Evolutionary conservation across 768 basidiomycete genomes (phyloP).

Genomic region (Coprinopsis strossmayeri): DNA sequence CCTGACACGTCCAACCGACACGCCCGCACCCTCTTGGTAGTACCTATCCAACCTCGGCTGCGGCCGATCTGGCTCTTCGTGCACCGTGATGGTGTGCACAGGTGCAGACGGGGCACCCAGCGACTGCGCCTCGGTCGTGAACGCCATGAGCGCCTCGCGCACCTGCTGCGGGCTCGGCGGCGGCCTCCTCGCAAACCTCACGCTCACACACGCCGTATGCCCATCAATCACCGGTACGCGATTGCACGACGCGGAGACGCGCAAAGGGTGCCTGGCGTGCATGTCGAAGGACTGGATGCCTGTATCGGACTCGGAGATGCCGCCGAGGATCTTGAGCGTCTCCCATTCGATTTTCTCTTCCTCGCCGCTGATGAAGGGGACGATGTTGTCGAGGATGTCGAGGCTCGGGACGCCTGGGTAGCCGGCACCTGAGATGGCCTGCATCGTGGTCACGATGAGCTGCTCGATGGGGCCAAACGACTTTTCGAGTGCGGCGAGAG

Average conservation of each 20-base stretch:
- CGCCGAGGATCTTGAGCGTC: constrained; percentile 93
- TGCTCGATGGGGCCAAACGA: constrained; percentile 93
- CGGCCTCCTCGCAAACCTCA: constrained; percentile 73
- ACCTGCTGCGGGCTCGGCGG: constrained; percentile 86
- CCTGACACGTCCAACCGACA: constrained; percentile 84
- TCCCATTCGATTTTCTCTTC: constrained; percentile 99
- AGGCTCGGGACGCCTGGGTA: constrained; percentile 89
- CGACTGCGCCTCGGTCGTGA: constrained; percentile 68
- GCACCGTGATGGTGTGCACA: constrained; percentile 78
- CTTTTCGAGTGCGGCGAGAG: constrained; percentile 84
- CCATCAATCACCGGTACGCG: constrained; percentile 96
- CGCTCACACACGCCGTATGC: constrained; percentile 85
- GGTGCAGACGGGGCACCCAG: constrained; percentile 84
- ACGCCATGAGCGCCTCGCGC: constrained; percentile 69
- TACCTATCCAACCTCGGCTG: constrained; percentile 92
- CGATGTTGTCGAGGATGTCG: constrained; percentile 94
- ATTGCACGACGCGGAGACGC: constrained; percentile 88
- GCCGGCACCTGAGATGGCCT: constrained; percentile 97
- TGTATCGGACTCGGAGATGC: constrained; percentile 50
- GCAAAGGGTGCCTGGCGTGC: constrained; percentile 74
- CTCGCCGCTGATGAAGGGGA: constrained; percentile 90
- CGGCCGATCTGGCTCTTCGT: constrained; percentile 88
- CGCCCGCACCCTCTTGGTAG: constrained; percentile 86
- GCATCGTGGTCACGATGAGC: constrained; percentile 90
- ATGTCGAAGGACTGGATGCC: constrained; percentile 71